Conservation (phyloP, 139 green algal genomes). For the Coccomyxa sp. region DNA sequence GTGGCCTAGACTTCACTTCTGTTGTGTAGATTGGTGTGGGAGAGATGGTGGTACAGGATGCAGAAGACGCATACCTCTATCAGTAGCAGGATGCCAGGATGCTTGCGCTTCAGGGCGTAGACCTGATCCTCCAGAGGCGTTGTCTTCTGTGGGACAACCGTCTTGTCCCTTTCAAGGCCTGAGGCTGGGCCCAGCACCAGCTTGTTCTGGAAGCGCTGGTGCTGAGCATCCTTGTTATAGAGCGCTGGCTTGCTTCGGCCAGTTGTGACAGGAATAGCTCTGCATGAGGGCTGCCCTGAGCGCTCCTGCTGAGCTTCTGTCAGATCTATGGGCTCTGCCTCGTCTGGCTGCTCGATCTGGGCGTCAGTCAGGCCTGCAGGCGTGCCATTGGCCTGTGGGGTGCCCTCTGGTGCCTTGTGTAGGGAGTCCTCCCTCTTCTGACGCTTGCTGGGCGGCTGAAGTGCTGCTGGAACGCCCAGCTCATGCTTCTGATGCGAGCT, state of each 20-base stretch:
- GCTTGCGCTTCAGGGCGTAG: slow-evolving; percentile 30
- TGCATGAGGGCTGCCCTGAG: background rate
- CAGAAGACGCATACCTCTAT: slow-evolving; percentile 63
- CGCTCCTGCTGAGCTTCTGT: background rate
- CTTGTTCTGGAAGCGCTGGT: slow-evolving; percentile 32
- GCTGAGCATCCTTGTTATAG: slow-evolving; percentile 6
- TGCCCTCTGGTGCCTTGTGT: too few species aligned
- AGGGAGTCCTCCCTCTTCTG: too few species aligned
- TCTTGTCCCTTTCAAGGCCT: background rate
- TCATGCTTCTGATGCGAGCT: too few species aligned
- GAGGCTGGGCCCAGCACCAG: slow-evolving; percentile 22
- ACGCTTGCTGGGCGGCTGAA: too few species aligned
- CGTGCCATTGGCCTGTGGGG: too few species aligned
- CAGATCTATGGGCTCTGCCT: slow-evolving; percentile 1
- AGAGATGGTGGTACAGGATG: background rate
- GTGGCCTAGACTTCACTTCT: too few species aligned
- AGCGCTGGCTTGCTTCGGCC: background rate
- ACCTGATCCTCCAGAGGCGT: slow-evolving; percentile 71
- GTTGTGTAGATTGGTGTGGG: background rate
- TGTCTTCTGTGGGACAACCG: slow-evolving; percentile 36
- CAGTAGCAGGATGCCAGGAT: slow-evolving; percentile 71
- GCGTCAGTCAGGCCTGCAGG: too few species aligned
- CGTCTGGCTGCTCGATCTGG: background rate
- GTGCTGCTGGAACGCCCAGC: too few species aligned
- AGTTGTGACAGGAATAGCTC: too few species aligned